Base-by-base conservation (phyloP, 83 land plant species). In the Thuja plicata region DNA sequence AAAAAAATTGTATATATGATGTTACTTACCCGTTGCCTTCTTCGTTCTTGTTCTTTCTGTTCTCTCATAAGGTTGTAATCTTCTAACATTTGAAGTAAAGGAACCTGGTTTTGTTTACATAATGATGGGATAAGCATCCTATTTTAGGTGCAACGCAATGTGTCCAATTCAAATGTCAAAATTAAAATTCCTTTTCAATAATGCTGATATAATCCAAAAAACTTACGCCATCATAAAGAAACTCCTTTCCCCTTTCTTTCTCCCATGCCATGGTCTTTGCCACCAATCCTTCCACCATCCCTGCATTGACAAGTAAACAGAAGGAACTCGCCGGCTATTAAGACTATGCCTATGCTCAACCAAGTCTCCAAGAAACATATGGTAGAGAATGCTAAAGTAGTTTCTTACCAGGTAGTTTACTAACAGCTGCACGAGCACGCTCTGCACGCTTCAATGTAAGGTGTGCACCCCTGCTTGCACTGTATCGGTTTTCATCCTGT, bases 381-480 rank as follows among this genome's bases (percentile, higher is more conserved):
- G 48, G 83, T 27, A 43, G 32, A 66, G 73, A 27, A 66, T 66
- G n/a, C 73, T 66, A 62, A 0, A 54, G 27, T 24, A 66, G 73
- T 76, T 34, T 71, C 32, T 62, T 89, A 97, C 99, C 97, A 86
- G 99, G 99, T 82, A 98, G 93, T 88, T 97, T 98, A 86, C 78
- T 93, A n/a, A 96, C 95, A 48, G 94, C 43, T 0, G 91, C 93
- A 24, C 99, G 97, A 55, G 99, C 99, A 74, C 93, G 94, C 85
- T 98, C 99, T 87, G 99, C 99, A 60, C 99, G 96, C 90, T 97
- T 98, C 71, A 98, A 90, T 34, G 94, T 90, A 24, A 98, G 90
- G 87, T 98, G 99, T 19, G 99, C 97, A 87, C 99, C 99, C 92
- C 96, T 93, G 90, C 99, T 97, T 87, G 97, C 97, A 93, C 89